Conservation (phyloP, 1,284 basidiomycete species). For the Cystobasidium sp. region DNA sequence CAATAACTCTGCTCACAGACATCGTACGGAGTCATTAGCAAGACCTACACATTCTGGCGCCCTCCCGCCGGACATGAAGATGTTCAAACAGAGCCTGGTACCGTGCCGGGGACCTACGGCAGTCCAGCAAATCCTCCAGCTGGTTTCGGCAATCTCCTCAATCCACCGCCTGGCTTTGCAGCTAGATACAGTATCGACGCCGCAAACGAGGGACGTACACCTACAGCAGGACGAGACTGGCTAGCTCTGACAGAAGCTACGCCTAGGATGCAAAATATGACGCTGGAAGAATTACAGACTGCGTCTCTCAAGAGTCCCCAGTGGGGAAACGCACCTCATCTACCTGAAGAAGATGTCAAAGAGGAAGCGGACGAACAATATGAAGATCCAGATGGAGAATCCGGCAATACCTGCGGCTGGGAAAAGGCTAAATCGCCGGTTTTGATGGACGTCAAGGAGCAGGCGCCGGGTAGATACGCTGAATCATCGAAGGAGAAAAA, state of each 20-base stretch:
- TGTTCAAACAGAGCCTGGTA: slow-evolving; percentile 38
- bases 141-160: slow-evolving; percentile 21
- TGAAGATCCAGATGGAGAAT: slow-evolving; percentile 32
- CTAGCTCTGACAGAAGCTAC: slow-evolving; percentile 30
- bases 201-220: background rate
- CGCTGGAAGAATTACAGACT: slow-evolving; percentile 40
- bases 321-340: slow-evolving; percentile 21
- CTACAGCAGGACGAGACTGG: slow-evolving; percentile 20
- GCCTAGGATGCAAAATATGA: slow-evolving; percentile 33
- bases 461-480: slow-evolving; percentile 7
- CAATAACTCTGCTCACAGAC: background rate
- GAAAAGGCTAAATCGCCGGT: slow-evolving; percentile 33
- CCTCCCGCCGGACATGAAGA: slow-evolving; percentile 43
- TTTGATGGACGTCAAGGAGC: slow-evolving; percentile 12
- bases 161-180: slow-evolving; percentile 13
- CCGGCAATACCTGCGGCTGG: slow-evolving; percentile 35
- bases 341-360: slow-evolving; percentile 12
- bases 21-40: slow-evolving; percentile 43
- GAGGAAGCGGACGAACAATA: slow-evolving; percentile 16
- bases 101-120: slow-evolving; percentile 35
- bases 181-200: slow-evolving; percentile 6
- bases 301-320: slow-evolving; percentile 15
- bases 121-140: slow-evolving; percentile 34
- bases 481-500: background rate
- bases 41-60: slow-evolving; percentile 45